Evolutionary conservation across 495 filamentous ascomycete genomes (phyloP), one percentile per base, ranked within the genome.

Genomic region (Bacidia gigantensis): DNA sequence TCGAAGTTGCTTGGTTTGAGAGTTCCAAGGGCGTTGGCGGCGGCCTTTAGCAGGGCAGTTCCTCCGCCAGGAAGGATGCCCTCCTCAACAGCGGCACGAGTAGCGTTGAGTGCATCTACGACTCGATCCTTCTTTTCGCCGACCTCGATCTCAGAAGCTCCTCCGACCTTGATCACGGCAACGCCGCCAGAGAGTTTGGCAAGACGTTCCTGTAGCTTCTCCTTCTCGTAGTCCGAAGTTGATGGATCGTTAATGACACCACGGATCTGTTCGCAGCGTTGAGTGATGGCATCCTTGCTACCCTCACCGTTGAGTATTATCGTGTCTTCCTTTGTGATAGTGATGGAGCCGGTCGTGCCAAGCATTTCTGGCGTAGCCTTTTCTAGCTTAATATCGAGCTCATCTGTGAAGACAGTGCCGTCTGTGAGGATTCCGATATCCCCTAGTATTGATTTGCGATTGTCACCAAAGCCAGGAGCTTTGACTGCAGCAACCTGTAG

Each of bases 51-150:
- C 32, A 97, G 83, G 63, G 89, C 92, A 62, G 92, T 98, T 67
- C 92, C 92, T 79, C 92, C 92, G 73, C 92, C 92, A 56, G 92
- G 92, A 41, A 98, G 80, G 69, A 98, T 98, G 72, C 92, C 92
- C 69, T 96, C 87, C 78, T 98, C 92, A 58, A 98, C 92, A 58
- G 92, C 92, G 61, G 92, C 92, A 62, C 92, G 92, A 58, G 93
- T 98, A 61, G 92, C 92, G 70, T 98, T 98, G 52, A 98, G 79
- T 46, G 92, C 92, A 70, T 98, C 92, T 47, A 97, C 89, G 59
- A 97, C 94, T 60, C 92, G 87, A 69, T 98, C 92, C 78, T 98
- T 98, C 87, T 98, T 98, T 81, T 98, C 92, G 58, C 86, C 79
- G 55, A 98, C 92, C 76, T 98, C 92, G 58, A 98, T 90, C 73